phyloP scores from a whole-genome alignment of 169 alveolate genomes.

The Plasmodium reichenowi region DNA sequence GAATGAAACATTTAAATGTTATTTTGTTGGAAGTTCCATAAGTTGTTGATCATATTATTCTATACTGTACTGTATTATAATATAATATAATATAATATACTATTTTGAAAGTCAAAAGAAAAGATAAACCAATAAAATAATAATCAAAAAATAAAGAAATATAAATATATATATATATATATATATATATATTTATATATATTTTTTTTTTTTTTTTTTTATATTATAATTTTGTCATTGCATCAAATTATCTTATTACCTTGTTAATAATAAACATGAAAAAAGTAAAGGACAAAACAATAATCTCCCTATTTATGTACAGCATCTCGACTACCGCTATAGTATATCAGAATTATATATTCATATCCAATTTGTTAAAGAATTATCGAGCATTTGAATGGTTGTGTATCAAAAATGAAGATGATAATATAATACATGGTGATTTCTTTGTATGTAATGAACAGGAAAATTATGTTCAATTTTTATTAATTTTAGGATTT shows the following conservation, averaged over 20 bases:
- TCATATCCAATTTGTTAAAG: slow-evolving; percentile 43
- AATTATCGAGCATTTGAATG: slow-evolving; percentile 57
- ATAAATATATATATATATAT: not conserved
- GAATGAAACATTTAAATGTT: too few species aligned
- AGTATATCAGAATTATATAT: slow-evolving; percentile 58
- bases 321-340: slow-evolving; percentile 67
- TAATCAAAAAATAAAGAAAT: not conserved
- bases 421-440: not conserved
- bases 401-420: slow-evolving; percentile 31
- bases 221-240: not conserved
- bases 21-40: too few species aligned
- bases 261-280: slow-evolving; percentile 10
- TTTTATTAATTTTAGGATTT: slow-evolving; percentile 41
- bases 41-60: too few species aligned
- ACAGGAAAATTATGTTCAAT: slow-evolving; percentile 64
- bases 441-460: slow-evolving; percentile 55
- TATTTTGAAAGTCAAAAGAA: too few species aligned
- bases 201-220: too few species aligned
- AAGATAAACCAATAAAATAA: not conserved
- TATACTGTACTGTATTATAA: too few species aligned
- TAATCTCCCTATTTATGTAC: slow-evolving; percentile 47
- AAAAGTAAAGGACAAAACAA: not conserved
- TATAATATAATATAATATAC: too few species aligned
- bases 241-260: not conserved
- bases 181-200: not conserved